A percentile compares a stretch with the other conserved stretches of the same genome.
Evolutionary conservation across 2,329 filamentous ascomycete genomes (phyloP).

Genomic region (Talaromyces funiculosus): DNA sequence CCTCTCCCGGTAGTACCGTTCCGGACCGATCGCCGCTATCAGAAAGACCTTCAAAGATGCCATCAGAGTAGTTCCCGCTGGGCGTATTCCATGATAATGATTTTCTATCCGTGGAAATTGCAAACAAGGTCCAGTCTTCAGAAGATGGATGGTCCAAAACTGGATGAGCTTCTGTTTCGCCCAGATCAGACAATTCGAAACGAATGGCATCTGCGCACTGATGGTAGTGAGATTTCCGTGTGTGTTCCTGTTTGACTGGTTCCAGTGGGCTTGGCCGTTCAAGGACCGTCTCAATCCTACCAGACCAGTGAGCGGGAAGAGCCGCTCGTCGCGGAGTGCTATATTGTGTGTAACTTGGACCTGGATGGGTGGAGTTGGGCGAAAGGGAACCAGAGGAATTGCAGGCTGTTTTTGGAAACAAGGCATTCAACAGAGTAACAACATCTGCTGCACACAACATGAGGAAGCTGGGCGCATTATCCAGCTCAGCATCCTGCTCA

Average conservation of each 20-base stretch:
- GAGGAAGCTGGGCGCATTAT: constrained; percentile 55
- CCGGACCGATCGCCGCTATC: constrained; percentile 32
- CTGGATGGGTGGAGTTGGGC: constrained; percentile 21
- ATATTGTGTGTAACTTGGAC: constrained; percentile 19
- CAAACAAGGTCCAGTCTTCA: constrained; percentile 77
- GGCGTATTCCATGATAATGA: constrained; percentile 61
- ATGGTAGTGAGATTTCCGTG: constrained; percentile 22
- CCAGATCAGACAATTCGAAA: constrained; percentile 36
- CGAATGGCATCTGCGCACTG: constrained; percentile 37
- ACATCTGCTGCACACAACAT: constrained; percentile 76
- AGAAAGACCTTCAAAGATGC: constrained; percentile 56
- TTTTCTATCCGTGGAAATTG: constrained; percentile 68
- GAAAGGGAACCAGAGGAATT: constrained; percentile 24
- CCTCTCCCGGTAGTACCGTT: constrained; percentile 61
- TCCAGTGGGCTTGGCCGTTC: constrained; percentile 22
- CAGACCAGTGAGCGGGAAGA: constrained; percentile 28
- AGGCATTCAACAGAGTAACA: constrained; percentile 70
- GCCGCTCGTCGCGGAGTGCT: constrained; percentile 5
- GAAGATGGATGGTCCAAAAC: constrained; percentile 69
- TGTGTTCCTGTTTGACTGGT: constrained; percentile 18
- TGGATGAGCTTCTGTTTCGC: constrained; percentile 43
- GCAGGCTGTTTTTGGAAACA: constrained; percentile 57
- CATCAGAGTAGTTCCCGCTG: constrained; percentile 55
- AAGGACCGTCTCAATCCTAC: constrained; percentile 23
- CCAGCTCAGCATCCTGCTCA: constrained; percentile 12